Percentiles rank a stretch among this genome's conserved stretches.
Conservation (phyloP, 371 early-diverging fungal species). For the Apophysomyces variabilis region DNA sequence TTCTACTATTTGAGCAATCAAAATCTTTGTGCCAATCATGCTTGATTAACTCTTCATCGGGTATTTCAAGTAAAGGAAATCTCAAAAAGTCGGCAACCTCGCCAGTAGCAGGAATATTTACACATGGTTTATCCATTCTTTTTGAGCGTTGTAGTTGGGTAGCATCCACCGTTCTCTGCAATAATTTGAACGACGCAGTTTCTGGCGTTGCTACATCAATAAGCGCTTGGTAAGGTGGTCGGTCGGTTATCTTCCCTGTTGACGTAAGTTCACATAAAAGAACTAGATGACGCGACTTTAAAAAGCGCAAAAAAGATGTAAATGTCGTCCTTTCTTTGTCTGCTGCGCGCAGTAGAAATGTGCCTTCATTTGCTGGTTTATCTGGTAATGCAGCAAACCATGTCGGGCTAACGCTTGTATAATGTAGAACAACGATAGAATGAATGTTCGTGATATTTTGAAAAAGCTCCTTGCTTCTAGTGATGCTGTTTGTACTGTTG, state of each 20-base stretch:
- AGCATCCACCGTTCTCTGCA: neutral
- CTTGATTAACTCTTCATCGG: conserved; percentile 2
- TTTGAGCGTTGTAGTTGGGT: neutral
- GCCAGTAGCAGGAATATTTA: neutral
- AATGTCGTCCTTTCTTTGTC: neutral
- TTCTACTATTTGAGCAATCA: neutral
- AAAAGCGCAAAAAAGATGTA: neutral
- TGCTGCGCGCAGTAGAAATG: conserved; percentile 1
- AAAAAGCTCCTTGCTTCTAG: neutral
- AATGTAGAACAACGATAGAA: neutral
- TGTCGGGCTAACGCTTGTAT: neutral
- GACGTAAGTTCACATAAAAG: neutral
- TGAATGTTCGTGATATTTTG: neutral
- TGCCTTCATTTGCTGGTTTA: neutral
- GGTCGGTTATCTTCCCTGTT: neutral
- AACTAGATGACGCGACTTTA: neutral
- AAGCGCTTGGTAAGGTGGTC: neutral
- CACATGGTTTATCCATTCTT: neutral
- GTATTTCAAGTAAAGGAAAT: neutral
- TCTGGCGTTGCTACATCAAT: conserved; percentile 6
- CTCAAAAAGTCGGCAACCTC: conserved; percentile 1
- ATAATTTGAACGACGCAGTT: neutral
- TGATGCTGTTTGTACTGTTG: neutral
- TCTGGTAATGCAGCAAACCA: conserved; percentile 4
- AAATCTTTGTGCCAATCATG: neutral